These are phyloP conservation scores for Conticribra guillardii DNA, from an alignment of 108 stramenopile species.

Conservation along the genomic window DNA sequence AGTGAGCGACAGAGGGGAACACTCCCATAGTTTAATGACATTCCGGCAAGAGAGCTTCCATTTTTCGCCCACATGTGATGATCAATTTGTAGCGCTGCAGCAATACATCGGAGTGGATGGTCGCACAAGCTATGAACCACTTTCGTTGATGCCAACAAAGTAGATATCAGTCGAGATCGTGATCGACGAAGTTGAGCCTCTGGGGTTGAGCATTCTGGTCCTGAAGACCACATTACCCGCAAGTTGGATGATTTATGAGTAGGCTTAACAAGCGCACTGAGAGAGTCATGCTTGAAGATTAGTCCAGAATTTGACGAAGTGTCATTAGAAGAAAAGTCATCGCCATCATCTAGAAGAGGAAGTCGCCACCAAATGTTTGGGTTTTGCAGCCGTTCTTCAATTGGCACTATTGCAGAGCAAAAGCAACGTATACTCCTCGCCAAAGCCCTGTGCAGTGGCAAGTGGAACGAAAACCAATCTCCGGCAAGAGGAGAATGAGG, in stretches of 20 bases:
- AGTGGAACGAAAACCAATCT: conserved; percentile 87
- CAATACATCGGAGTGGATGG: conserved; percentile 87
- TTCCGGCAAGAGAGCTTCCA: conserved; percentile 78
- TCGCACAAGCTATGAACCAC: conserved; percentile 86
- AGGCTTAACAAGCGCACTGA: conserved; percentile 69
- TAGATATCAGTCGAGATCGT: conserved; percentile 69
- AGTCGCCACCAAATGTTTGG: conserved; percentile 83
- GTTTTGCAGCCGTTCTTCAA: conserved; percentile 52
- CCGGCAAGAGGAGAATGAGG: conserved; percentile 88
- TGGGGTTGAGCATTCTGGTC: conserved; percentile 78
- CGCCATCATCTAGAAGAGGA: conserved; percentile 76
- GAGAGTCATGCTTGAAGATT: conserved; percentile 62
- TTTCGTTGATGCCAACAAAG: conserved; percentile 84
- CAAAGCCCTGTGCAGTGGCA: conserved; percentile 85
- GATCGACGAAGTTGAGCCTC: conserved; percentile 81
- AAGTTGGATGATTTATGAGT: conserved; percentile 84
- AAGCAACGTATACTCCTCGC: conserved; percentile 75
- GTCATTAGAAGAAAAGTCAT: conserved; percentile 38
- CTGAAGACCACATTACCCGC: conserved; percentile 86
- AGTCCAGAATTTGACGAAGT: conserved; percentile 22
- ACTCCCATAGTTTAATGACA: conserved; percentile 87
- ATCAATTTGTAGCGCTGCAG: conserved; percentile 87
- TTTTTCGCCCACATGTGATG: conserved; percentile 89
- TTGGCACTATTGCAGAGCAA: conserved; percentile 76
- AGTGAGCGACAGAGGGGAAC: conserved; percentile 85